Evolutionary conservation across 2,329 filamentous ascomycete genomes (phyloP).

Genomic region (Cytospora piceae): DNA sequence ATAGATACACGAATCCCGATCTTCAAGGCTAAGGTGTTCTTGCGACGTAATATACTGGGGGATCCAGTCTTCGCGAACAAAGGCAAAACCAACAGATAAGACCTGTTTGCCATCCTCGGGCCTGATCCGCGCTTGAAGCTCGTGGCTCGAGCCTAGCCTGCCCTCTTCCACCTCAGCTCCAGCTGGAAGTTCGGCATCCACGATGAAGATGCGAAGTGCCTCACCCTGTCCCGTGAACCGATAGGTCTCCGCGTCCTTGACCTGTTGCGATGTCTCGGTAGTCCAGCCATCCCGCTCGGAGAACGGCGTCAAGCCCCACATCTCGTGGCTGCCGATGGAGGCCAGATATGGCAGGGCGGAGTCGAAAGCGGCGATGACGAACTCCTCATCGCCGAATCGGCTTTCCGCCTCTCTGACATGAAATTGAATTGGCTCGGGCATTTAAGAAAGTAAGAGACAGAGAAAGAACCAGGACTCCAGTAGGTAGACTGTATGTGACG

Average conservation of each 20-base stretch:
- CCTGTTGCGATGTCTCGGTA: conserved; percentile 7
- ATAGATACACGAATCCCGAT: conserved; percentile 2
- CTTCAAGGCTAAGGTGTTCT: neutral
- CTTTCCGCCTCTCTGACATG: conserved; percentile 3
- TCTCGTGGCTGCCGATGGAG: conserved; percentile 19
- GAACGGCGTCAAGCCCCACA: conserved; percentile 7
- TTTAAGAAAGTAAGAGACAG: neutral
- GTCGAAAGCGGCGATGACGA: conserved; percentile 1
- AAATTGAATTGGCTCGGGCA: conserved; percentile 1
- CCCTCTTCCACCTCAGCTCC: neutral
- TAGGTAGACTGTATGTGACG: neutral
- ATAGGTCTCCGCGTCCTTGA: conserved; percentile 11
- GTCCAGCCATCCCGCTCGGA: conserved; percentile 12
- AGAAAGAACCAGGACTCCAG: neutral
- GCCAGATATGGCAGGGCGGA: conserved; percentile 8
- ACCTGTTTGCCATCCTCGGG: conserved; percentile 7
- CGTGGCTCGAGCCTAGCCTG: neutral
- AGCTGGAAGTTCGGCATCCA: conserved; percentile 5
- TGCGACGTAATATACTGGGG: conserved; percentile 3
- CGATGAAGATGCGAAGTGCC: conserved; percentile 12
- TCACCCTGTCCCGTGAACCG: conserved; percentile 3
- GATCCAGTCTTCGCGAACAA: conserved; percentile 8
- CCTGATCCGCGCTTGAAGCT: conserved; percentile 4
- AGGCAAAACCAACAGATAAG: conserved; percentile 9
- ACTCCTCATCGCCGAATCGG: neutral